Percentiles rank a stretch among this genome's conserved stretches.
Conservation (phyloP, 257 asterid species). For the Catharanthus roseus region DNA sequence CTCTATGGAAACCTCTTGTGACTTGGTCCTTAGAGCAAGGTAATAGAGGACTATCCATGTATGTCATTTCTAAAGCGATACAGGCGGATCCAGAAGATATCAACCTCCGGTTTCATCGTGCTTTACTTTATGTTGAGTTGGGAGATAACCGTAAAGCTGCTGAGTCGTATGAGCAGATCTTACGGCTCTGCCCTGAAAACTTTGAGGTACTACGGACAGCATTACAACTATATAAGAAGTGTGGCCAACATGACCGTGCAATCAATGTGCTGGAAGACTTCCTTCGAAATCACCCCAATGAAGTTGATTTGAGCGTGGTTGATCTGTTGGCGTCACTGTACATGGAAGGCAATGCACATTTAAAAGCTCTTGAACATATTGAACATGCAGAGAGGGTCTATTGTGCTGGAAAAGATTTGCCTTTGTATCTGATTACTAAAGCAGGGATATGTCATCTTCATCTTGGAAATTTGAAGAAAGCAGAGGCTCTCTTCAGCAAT, state of each 20-base stretch:
- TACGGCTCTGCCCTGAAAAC: conserved; percentile 51
- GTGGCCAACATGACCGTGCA: conserved; percentile 63
- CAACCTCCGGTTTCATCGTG: conserved; percentile 54
- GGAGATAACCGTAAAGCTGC: conserved; percentile 70
- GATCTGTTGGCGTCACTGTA: conserved; percentile 53
- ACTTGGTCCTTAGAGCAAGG: conserved; percentile 58
- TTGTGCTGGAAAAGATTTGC: conserved; percentile 42
- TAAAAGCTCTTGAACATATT: conserved; percentile 60
- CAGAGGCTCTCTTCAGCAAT: conserved; percentile 52
- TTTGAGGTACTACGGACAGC: conserved; percentile 46
- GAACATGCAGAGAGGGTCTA: conserved; percentile 39
- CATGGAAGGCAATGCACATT: conserved; percentile 50
- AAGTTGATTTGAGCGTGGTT: conserved; percentile 43
- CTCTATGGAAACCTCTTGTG: conserved; percentile 78
- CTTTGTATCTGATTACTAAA: conserved; percentile 42
- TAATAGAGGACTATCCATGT: conserved; percentile 59
- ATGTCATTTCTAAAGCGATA: conserved; percentile 72
- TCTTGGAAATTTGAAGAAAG: conserved; percentile 58
- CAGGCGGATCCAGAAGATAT: conserved; percentile 73
- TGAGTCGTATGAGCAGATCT: conserved; percentile 63
- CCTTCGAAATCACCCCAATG: conserved; percentile 36
- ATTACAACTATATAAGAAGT: conserved; percentile 48
- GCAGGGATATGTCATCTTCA: conserved; percentile 76
- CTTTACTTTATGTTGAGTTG: conserved; percentile 58
- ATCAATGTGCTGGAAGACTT: conserved; percentile 52